These are phyloP conservation scores for Venturia nashicola DNA, from an alignment of 2,329 filamentous ascomycete genomes.

Conservation along the genomic window DNA sequence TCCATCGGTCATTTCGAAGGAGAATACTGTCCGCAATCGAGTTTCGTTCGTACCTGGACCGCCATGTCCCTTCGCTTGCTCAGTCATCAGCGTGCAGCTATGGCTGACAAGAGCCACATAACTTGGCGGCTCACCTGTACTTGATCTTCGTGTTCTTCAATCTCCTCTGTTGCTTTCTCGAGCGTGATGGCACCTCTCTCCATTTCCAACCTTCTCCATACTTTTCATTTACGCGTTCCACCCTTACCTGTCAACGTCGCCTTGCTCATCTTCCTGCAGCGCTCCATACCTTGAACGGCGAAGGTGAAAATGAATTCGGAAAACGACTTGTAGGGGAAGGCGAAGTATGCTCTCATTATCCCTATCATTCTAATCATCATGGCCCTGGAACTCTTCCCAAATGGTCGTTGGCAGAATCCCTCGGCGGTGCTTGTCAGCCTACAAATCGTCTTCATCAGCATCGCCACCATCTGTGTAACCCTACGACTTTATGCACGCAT, in stretches of 20 bases:
- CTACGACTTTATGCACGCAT: slow-evolving; percentile 8
- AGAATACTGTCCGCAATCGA: no score
- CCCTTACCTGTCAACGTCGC: not conserved
- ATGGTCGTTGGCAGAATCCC: slow-evolving; percentile 4
- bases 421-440: not conserved
- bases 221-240: not conserved
- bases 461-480: slow-evolving; percentile 2
- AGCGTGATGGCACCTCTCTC: not conserved
- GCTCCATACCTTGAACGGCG: no score
- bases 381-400: slow-evolving; percentile 2
- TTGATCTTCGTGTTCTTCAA: not conserved
- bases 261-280: not conserved
- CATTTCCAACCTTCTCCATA: not conserved
- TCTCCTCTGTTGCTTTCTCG: not conserved
- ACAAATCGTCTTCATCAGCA: not conserved
- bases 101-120: not conserved
- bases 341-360: no score
- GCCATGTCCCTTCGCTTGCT: not conserved
- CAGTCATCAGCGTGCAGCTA: not conserved
- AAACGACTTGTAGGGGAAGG: not conserved
- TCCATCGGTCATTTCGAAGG: no score
- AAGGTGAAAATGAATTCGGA: not conserved
- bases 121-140: not conserved
- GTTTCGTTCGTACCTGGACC: no score
- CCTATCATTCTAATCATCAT: not conserved